These are phyloP conservation scores for Massarina eburnea DNA, from an alignment of 2,329 filamentous ascomycete genomes.

Conservation along the genomic window DNA sequence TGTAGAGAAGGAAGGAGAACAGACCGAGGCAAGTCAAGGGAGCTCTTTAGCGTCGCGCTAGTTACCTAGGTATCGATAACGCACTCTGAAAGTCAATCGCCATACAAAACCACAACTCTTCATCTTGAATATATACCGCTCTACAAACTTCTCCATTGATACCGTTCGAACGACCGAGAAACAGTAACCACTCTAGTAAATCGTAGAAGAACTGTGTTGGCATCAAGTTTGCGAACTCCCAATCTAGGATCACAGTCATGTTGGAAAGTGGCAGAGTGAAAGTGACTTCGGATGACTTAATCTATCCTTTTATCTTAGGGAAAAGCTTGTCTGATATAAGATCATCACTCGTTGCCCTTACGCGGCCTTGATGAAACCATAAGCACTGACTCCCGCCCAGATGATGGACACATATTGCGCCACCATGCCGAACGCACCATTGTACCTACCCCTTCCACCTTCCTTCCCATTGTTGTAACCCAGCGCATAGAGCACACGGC, in stretches of 20 bases:
- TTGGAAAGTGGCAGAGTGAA: conserved; percentile 44
- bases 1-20: too few relatives aligned
- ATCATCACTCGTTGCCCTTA: conserved; percentile 1
- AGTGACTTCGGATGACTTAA: too few relatives aligned
- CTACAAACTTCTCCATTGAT: conserved; percentile 20
- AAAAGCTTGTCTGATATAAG: not conserved
- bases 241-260: conserved; percentile 46
- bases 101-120: conserved; percentile 44
- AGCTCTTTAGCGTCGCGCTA: too few relatives aligned
- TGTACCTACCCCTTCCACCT: conserved; percentile 49
- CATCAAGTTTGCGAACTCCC: conserved; percentile 48
- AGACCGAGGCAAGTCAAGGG: too few relatives aligned
- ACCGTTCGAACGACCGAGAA: conserved; percentile 16
- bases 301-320: too few relatives aligned
- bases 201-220: conserved; percentile 44
- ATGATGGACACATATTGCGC: conserved; percentile 31
- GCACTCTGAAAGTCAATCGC: conserved; percentile 33
- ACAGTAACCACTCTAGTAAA: conserved; percentile 45
- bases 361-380: conserved; percentile 12
- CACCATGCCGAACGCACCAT: conserved; percentile 38
- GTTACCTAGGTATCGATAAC: conserved; percentile 11
- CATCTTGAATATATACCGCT: conserved; percentile 33
- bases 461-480: conserved; percentile 48
- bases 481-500: conserved; percentile 51
- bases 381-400: conserved; percentile 30